Evolutionary conservation across 73 alveolate genomes (phyloP).

Genomic region (Paramecium octaurelia): DNA sequence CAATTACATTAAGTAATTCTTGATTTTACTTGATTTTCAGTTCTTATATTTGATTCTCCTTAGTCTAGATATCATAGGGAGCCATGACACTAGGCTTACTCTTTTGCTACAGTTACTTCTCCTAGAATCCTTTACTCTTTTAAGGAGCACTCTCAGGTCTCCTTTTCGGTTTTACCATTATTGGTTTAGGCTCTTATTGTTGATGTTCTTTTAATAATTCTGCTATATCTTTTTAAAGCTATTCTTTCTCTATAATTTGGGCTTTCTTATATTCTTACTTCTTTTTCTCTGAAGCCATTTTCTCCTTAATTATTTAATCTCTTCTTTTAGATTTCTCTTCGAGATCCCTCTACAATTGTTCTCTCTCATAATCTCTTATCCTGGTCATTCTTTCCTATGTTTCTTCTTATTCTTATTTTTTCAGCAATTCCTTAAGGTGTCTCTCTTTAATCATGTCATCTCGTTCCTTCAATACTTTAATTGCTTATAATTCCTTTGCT

Average conservation of each 20-base stretch:
- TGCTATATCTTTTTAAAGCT: not conserved
- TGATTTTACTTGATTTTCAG: not conserved
- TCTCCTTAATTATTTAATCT: not conserved
- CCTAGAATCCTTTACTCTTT: not conserved
- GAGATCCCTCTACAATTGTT: not conserved
- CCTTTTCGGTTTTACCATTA: not conserved
- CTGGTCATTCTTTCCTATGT: not conserved
- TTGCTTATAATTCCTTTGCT: not conserved
- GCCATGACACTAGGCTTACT: not conserved
- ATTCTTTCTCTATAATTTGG: not conserved
- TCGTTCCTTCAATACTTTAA: not conserved
- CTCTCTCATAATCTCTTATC: slow-evolving; percentile 9
- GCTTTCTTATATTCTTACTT: not conserved
- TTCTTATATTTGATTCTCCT: not conserved
- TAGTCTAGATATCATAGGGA: not conserved
- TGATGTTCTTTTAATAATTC: not conserved
- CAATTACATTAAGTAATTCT: not conserved
- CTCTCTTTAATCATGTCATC: not conserved
- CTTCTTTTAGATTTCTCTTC: not conserved
- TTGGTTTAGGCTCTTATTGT: not conserved
- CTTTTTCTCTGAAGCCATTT: not conserved
- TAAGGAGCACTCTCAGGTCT: not conserved
- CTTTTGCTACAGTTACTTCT: not conserved
- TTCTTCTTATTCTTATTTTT: slow-evolving; percentile 16
- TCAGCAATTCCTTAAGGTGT: not conserved